phyloP scores from a whole-genome alignment of 352 stramenopile genomes.

The Pythium folliculosum region DNA sequence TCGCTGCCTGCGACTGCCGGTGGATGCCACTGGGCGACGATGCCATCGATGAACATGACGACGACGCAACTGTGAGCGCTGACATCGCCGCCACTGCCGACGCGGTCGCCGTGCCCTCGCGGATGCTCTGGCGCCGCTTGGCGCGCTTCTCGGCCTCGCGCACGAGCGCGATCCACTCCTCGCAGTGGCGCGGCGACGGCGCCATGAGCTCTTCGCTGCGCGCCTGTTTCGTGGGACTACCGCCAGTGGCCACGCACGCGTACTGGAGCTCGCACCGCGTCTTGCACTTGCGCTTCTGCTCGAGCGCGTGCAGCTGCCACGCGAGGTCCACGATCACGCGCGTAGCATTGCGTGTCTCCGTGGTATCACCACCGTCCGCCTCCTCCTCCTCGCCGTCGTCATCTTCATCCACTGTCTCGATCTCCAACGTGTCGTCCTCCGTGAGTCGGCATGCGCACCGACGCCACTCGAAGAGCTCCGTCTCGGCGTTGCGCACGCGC shows the following conservation, averaged over 20 bases:
- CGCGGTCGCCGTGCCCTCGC: slow-evolving; percentile 26
- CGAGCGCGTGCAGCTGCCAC: slow-evolving; percentile 43
- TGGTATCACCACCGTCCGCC: no score
- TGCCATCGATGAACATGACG: not conserved
- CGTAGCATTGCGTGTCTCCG: not conserved
- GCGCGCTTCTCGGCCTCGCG: slow-evolving; percentile 41
- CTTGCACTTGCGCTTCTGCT: slow-evolving; percentile 61
- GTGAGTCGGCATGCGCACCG: slow-evolving; percentile 52
- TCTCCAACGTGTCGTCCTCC: slow-evolving; percentile 33
- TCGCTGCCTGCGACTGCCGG: no score
- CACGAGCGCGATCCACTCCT: slow-evolving; percentile 60
- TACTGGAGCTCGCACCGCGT: slow-evolving; percentile 59
- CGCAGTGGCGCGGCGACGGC: slow-evolving; percentile 59
- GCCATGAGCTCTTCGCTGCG: slow-evolving; percentile 70
- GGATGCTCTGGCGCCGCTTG: slow-evolving; percentile 37
- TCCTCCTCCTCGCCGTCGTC: slow-evolving; percentile 32
- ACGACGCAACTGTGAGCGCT: slow-evolving; percentile 6
- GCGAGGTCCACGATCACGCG: slow-evolving; percentile 44
- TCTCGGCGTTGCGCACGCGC: slow-evolving; percentile 58
- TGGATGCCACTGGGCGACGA: slow-evolving; percentile 1
- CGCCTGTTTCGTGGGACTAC: slow-evolving; percentile 13
- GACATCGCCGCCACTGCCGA: slow-evolving; percentile 9
- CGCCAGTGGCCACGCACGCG: slow-evolving; percentile 25
- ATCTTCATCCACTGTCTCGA: slow-evolving; percentile 35
- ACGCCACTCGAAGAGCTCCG: slow-evolving; percentile 70